Percentiles rank a stretch among this genome's conserved stretches.
Conservation (phyloP, 768 basidiomycete species). For the Erythrobasidium yunnanense region DNA sequence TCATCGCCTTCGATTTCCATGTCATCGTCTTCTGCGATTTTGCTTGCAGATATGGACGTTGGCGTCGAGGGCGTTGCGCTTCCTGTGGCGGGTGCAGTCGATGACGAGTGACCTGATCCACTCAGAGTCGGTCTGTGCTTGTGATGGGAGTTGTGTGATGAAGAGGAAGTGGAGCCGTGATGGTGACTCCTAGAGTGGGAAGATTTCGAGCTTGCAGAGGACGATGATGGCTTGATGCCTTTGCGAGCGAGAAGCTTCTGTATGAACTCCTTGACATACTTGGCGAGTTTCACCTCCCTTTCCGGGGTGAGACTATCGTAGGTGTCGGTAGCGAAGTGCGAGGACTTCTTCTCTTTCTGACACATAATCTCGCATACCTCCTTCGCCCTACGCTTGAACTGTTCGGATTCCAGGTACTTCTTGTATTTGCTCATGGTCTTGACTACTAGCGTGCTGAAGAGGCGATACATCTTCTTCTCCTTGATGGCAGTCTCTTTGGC, state of each 20-base stretch:
- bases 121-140: too few relatives aligned
- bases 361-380: conserved; percentile 81
- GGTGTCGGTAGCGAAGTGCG: conserved; percentile 60
- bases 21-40: conserved; percentile 3
- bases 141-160: too few relatives aligned
- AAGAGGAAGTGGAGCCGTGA: too few relatives aligned
- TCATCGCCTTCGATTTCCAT: not conserved
- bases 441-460: conserved; percentile 82
- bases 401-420: conserved; percentile 55
- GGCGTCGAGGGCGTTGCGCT: too few relatives aligned
- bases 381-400: conserved; percentile 90
- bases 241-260: conserved; percentile 47
- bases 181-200: not conserved
- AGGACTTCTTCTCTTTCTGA: conserved; percentile 91
- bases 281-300: conserved; percentile 77
- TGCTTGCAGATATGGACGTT: too few relatives aligned
- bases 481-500: conserved; percentile 32
- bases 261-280: conserved; percentile 84
- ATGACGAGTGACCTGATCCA: too few relatives aligned
- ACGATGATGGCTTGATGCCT: conserved; percentile 17
- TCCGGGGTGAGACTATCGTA: conserved; percentile 71
- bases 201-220: not conserved
- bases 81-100: too few relatives aligned
- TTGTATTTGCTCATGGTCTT: conserved; percentile 83
- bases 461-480: conserved; percentile 70